These are phyloP conservation scores for Hericium rajendrae DNA, from an alignment of 768 basidiomycete genomes.

Conservation along the genomic window DNA sequence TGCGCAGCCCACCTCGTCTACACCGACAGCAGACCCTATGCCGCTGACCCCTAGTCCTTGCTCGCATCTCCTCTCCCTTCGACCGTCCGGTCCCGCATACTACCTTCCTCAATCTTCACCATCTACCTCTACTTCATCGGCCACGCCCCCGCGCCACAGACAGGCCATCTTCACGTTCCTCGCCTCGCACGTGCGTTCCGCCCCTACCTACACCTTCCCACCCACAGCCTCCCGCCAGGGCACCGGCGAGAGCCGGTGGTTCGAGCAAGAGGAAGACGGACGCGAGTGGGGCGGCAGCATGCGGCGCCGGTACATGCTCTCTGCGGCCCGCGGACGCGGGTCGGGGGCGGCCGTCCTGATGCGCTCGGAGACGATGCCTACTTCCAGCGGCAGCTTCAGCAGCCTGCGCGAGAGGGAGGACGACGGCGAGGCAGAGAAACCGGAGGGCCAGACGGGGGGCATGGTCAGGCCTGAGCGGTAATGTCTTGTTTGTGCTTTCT, in stretches of 20 bases:
- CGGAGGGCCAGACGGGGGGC: background rate
- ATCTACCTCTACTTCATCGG: conserved; percentile 9
- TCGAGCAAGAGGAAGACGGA: no score
- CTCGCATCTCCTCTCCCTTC: background rate
- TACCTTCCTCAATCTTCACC: conserved; percentile 14
- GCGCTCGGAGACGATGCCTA: no score
- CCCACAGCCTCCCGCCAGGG: background rate
- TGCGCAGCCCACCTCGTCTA: no score
- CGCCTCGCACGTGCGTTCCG: conserved; percentile 23
- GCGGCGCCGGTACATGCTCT: background rate
- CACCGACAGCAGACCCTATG: no score
- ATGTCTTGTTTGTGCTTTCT: background rate
- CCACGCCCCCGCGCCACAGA: conserved; percentile 9
- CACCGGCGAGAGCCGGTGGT: background rate
- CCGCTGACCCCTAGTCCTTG: no score
- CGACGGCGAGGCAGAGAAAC: background rate
- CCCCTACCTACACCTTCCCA: conserved; percentile 29
- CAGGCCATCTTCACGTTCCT: conserved; percentile 29
- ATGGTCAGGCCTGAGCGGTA: background rate
- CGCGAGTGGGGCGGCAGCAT: background rate
- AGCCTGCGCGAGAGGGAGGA: background rate
- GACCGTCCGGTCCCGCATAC: conserved; percentile 20
- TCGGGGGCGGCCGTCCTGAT: background rate
- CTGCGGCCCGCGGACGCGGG: background rate
- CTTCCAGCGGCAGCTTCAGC: no score